Conservation (phyloP, 129 eudicot species). For the Deinandra increscens region DNA sequence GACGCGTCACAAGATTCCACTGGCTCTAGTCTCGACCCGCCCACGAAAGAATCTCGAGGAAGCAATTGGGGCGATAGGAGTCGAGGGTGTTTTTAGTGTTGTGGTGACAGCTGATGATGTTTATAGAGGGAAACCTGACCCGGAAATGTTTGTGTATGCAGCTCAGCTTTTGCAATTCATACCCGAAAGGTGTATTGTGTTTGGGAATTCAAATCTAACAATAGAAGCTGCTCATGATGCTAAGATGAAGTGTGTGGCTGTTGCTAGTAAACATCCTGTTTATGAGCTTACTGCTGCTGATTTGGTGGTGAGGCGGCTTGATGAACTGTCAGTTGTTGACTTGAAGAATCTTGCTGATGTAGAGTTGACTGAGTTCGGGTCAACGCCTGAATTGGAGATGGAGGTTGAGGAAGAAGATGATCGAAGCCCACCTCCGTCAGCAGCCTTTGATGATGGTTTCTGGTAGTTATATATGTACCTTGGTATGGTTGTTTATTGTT, state of each 20-base stretch:
- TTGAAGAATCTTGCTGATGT: conserved; percentile 82
- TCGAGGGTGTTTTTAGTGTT: conserved; percentile 67
- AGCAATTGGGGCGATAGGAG: conserved; percentile 60
- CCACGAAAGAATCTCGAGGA: conserved; percentile 61
- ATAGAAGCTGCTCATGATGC: conserved; percentile 99
- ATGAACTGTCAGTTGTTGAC: conserved; percentile 81
- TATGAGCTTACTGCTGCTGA: no score
- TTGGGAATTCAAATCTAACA: conserved; percentile 81
- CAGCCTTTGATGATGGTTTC: conserved; percentile 61
- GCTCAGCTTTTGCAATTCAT: conserved; percentile 62
- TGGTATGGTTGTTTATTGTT: conserved; percentile 45
- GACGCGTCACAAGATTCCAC: conserved; percentile 66
- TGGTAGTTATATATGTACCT: conserved; percentile 44
- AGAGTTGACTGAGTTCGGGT: conserved; percentile 58
- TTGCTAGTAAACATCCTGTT: conserved; percentile 85
- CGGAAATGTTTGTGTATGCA: conserved; percentile 86
- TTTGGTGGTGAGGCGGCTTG: background rate
- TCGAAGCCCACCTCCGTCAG: conserved; percentile 31
- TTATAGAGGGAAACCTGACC: conserved; percentile 83
- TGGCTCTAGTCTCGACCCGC: conserved; percentile 84
- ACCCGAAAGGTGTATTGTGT: conserved; percentile 87
- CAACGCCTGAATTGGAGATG: conserved; percentile 73
- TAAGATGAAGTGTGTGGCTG: conserved; percentile 88
- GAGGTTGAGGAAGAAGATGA: conserved; percentile 55
- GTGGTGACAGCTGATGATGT: conserved; percentile 88